These are phyloP conservation scores for Apiotrichum montevideense DNA, from an alignment of 1,284 basidiomycete genomes.

Conservation along the genomic window DNA sequence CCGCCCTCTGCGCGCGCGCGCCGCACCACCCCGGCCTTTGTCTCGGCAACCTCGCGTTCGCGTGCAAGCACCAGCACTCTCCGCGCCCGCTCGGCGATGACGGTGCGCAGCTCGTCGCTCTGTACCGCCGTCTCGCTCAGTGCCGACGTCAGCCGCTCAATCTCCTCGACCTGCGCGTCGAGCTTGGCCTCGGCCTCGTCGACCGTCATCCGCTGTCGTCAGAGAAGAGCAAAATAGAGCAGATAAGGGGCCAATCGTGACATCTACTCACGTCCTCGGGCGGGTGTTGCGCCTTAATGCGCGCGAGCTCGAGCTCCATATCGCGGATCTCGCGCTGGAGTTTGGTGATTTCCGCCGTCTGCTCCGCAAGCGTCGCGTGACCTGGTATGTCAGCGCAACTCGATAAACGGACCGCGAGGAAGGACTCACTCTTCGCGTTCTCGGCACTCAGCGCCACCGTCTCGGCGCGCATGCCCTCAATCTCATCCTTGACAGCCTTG, in stretches of 20 bases:
- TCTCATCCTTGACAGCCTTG: constrained; percentile 58
- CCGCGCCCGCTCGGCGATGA: constrained; percentile 55
- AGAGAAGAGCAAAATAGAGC: not conserved
- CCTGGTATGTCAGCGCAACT: constrained; percentile 17
- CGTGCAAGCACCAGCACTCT: constrained; percentile 59
- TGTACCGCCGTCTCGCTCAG: constrained; percentile 48
- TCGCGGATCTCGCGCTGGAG: constrained; percentile 71
- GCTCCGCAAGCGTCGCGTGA: constrained; percentile 23
- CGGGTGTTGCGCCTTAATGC: constrained; percentile 70
- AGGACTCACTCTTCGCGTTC: constrained; percentile 33
- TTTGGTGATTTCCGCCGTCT: constrained; percentile 55
- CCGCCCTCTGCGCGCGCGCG: constrained; percentile 51
- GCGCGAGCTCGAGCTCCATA: constrained; percentile 65
- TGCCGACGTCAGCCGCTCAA: constrained; percentile 64
- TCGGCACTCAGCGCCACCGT: constrained; percentile 47
- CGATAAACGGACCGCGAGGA: not conserved
- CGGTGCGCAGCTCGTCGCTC: constrained; percentile 54
- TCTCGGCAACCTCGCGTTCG: constrained; percentile 64
- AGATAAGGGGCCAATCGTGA: no score
- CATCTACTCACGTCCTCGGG: constrained; percentile 44
- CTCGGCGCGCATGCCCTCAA: constrained; percentile 59
- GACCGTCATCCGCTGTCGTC: constrained; percentile 61
- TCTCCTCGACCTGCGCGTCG: constrained; percentile 62
- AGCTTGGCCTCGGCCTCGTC: constrained; percentile 63
- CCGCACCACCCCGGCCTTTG: constrained; percentile 53